phyloP scores from a whole-genome alignment of 495 filamentous ascomycete species.

The Xylaria sp. region DNA sequence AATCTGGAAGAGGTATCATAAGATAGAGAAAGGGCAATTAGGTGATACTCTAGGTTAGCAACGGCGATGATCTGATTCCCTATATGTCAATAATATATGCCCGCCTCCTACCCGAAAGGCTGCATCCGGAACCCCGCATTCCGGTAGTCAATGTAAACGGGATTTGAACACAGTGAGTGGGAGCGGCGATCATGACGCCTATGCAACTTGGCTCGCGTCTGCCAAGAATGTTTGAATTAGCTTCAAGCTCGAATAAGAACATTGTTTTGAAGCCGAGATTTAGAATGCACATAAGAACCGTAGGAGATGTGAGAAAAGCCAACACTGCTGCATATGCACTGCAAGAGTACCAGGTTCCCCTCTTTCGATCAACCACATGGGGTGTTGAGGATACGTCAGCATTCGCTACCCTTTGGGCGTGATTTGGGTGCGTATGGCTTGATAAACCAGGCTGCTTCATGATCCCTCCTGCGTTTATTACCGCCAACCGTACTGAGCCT shows the following conservation, averaged over 20 bases:
- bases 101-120: not conserved
- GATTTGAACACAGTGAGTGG: not conserved
- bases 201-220: not conserved
- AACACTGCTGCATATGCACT: not conserved
- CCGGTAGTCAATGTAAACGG: not conserved
- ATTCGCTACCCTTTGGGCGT: not conserved
- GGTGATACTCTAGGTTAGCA: not conserved
- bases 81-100: not conserved
- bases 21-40: not conserved
- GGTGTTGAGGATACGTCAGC: not conserved
- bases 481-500: not conserved
- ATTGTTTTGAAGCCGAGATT: not conserved
- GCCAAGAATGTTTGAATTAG: not conserved
- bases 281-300: not conserved
- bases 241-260: not conserved
- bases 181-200: not conserved
- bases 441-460: not conserved
- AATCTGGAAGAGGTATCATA: not conserved
- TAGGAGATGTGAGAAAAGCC: not conserved
- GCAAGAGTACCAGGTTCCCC: constrained; percentile 1
- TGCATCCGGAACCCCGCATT: not conserved
- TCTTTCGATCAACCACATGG: not conserved
- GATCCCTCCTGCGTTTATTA: not conserved
- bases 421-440: not conserved
- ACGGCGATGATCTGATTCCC: not conserved